These are phyloP conservation scores for Colletotrichum sp. DNA, from an alignment of 2,329 filamentous ascomycete genomes.

Conservation along the genomic window DNA sequence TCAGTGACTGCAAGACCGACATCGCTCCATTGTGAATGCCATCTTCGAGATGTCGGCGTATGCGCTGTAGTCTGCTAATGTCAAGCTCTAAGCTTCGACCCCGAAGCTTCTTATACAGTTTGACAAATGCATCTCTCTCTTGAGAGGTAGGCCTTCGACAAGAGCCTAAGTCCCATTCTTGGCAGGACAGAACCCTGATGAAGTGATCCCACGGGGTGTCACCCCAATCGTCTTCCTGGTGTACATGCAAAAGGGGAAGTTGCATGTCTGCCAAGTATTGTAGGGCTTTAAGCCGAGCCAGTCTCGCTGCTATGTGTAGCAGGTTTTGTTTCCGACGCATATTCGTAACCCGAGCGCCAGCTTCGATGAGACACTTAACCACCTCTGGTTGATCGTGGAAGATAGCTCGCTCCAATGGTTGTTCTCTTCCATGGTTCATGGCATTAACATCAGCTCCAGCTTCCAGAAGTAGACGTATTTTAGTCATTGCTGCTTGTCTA, in stretches of 20 bases:
- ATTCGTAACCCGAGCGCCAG: neutral
- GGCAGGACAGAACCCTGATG: fast-evolving
- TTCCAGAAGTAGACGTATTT: neutral
- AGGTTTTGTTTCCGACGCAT: fast-evolving
- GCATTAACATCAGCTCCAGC: neutral
- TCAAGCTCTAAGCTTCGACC: neutral
- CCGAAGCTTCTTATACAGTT: neutral
- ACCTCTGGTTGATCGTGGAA: fast-evolving
- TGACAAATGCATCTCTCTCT: neutral
- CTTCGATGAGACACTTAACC: neutral
- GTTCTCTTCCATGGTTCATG: fast-evolving
- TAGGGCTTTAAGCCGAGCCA: fast-evolving
- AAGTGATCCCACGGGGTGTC: neutral
- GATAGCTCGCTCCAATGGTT: fast-evolving
- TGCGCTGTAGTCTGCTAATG: neutral
- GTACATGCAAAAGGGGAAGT: fast-evolving
- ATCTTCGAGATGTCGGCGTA: neutral
- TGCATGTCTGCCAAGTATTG: neutral
- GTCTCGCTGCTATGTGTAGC: neutral
- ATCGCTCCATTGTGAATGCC: neutral
- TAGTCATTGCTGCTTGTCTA: fast-evolving
- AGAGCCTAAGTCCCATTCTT: fast-evolving
- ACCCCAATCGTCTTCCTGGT: fast-evolving
- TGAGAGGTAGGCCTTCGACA: fast-evolving
- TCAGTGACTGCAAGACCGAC: neutral